Conservation (phyloP, 2,329 filamentous ascomycete species). For the Clarireedia homoeocarpa region DNA sequence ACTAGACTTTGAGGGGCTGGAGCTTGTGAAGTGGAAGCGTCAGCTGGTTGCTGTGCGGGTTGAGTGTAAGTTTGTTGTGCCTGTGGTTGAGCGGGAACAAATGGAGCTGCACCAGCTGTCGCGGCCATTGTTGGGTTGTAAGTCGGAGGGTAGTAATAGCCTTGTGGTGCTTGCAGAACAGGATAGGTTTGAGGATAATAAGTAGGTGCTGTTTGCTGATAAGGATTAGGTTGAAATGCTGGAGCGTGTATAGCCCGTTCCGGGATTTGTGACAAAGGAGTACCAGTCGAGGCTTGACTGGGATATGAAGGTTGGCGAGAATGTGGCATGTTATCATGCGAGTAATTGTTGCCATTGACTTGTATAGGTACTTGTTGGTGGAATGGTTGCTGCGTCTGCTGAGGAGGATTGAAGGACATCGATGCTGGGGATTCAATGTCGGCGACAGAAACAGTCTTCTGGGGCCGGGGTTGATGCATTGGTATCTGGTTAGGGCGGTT, state of each 20-base stretch:
- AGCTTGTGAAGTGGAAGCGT: background rate
- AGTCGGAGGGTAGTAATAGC: conserved; percentile 61
- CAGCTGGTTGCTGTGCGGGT: conserved; percentile 18
- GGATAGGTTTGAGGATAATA: conserved; percentile 50
- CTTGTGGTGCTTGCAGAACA: conserved; percentile 47
- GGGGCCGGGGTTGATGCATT: conserved; percentile 91
- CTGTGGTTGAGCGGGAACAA: conserved; percentile 25
- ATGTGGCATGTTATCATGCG: conserved; percentile 47
- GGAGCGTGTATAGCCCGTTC: conserved; percentile 87
- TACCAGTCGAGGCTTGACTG: conserved; percentile 63
- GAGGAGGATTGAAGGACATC: conserved; percentile 47
- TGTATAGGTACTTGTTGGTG: conserved; percentile 88
- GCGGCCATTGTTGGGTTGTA: conserved; percentile 39
- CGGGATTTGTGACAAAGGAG: conserved; percentile 84
- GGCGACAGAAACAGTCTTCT: conserved; percentile 88
- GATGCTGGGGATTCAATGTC: conserved; percentile 75
- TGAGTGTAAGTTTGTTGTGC: conserved; percentile 21
- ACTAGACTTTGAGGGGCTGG: conserved; percentile 50
- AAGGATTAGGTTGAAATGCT: conserved; percentile 74
- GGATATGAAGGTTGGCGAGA: conserved; percentile 61
- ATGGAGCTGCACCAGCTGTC: conserved; percentile 26
- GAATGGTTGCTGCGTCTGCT: conserved; percentile 76
- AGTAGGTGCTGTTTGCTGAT: conserved; percentile 42
- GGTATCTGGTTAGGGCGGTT: conserved; percentile 47
- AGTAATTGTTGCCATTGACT: conserved; percentile 49